These are phyloP conservation scores for Sphagnum magellanicum DNA, from an alignment of 228 moss, liverwort and hornwort genomes.

Conservation along the genomic window DNA sequence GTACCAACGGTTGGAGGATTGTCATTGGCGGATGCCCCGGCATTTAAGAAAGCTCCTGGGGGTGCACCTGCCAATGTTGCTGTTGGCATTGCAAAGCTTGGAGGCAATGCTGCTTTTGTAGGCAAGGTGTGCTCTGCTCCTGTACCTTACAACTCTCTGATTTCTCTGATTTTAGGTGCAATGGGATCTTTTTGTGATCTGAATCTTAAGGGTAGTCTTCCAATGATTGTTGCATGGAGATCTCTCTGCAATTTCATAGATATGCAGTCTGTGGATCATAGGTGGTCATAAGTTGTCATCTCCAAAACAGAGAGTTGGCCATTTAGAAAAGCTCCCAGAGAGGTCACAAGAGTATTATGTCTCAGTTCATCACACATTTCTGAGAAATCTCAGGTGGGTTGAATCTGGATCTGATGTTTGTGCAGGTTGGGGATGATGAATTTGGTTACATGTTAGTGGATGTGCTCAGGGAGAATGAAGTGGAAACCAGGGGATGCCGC, in stretches of 20 bases:
- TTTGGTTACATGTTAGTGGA: constrained; percentile 61
- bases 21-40: constrained; percentile 53
- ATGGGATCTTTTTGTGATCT: no score
- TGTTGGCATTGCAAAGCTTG: constrained; percentile 50
- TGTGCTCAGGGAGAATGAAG: constrained; percentile 49
- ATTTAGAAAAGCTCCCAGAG: no score
- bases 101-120: constrained; percentile 53
- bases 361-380: no score
- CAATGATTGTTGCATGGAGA: no score
- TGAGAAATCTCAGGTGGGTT: no score
- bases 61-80: constrained; percentile 62
- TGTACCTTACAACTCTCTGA: background rate
- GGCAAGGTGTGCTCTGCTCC: constrained; percentile 29
- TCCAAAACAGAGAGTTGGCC: no score
- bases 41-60: constrained; percentile 54
- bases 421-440: constrained; percentile 54
- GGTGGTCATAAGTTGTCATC: no score
- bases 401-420: background rate
- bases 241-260: no score
- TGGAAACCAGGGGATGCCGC: constrained; percentile 54
- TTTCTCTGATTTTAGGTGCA: no score
- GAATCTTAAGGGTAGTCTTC: no score
- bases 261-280: no score
- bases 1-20: constrained; percentile 58
- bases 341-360: no score